Evolutionary conservation across 2,329 filamentous ascomycete genomes (phyloP).

Genomic region (Lojkania enalia): DNA sequence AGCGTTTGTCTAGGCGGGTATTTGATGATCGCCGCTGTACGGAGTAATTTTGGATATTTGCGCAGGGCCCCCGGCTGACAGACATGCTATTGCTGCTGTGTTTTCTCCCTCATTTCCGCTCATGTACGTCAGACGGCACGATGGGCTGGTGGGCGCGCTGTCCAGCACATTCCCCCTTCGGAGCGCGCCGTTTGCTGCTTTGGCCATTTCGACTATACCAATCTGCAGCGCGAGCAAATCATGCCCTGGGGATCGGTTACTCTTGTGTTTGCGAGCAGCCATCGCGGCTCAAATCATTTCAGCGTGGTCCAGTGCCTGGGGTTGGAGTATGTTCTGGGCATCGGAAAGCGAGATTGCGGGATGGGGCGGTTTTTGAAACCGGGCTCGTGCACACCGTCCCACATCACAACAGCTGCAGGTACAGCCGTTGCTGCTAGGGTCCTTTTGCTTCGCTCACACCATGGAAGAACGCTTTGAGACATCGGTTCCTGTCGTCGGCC

Average conservation of each 20-base stretch:
- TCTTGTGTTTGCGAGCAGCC: conserved; percentile 15
- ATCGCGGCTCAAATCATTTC: conserved; percentile 19
- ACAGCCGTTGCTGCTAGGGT: conserved; percentile 26
- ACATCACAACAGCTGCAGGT: conserved; percentile 24
- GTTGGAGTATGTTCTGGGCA: conserved; percentile 25
- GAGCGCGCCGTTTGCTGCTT: background rate
- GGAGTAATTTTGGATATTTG: conserved; percentile 31
- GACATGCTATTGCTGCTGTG: conserved; percentile 22
- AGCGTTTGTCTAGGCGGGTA: conserved; percentile 10
- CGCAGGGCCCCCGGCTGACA: conserved; percentile 18
- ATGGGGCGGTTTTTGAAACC: conserved; percentile 32
- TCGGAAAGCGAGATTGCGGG: conserved; percentile 37
- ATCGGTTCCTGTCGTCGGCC: conserved; percentile 18
- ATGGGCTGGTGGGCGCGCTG: background rate
- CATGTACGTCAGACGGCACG: conserved; percentile 6
- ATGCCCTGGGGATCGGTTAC: conserved; percentile 6
- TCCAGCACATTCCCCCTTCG: background rate
- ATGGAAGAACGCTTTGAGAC: conserved; percentile 17
- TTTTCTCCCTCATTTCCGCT: conserved; percentile 29
- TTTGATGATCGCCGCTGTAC: conserved; percentile 12
- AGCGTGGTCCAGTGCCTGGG: conserved; percentile 24
- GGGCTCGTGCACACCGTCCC: conserved; percentile 28
- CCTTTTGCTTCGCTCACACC: conserved; percentile 19
- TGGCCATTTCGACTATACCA: background rate
- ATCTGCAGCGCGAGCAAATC: conserved; percentile 9